Base-by-base conservation (phyloP, 2,329 filamentous ascomycete genomes). In the Fusarium devonianum region DNA sequence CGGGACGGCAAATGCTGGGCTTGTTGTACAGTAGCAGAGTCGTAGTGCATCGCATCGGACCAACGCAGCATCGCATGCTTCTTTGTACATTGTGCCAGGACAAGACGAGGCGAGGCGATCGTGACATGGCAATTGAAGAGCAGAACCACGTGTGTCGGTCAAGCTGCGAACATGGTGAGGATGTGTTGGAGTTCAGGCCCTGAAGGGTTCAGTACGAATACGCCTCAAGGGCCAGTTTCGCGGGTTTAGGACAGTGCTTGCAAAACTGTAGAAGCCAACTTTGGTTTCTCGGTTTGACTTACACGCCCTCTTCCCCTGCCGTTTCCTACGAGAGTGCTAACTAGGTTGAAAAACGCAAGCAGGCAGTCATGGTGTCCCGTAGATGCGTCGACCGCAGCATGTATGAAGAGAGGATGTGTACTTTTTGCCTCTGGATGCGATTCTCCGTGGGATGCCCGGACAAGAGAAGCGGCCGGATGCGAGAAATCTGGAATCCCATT, bases 101-200 rank as follows among this genome's bases (percentile, higher is more conserved):
- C n/a, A n/a, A n/a, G n/a, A n/a, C n/a, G n/a, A 13, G 17, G 19
- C 41, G 41, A 32, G 35, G 34, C 12, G 18, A 28, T 25, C 23
- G 17, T 39, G 35, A 37, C 35, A 35, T 33, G 37, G 49, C 36
- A 19, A 37, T 40, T 29, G 51, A 34, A n/a, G 36, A 16, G 28
- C 43, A 32, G 32, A 55, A 60, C 60, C 57, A 63, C 60, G 60
- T 63, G 58, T 53, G 53, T 49, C 49, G 52, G 53, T 56, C 53
- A 37, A 18, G 47, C 42, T 29, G 42, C 23, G 25, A 22, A 13
- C 10, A n/a, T 11, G 30, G 7, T 25, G 23, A n/a, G 9, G 23
- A 25, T 25, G 12, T 5, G 5, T 25, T n/a, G n/a, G n/a, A n/a
- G n/a, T n/a, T n/a, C n/a, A n/a, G n/a, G n/a, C n/a, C n/a, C n/a